phyloP scores from a whole-genome alignment of 305 asterid species.

The Ruellia speciosa region DNA sequence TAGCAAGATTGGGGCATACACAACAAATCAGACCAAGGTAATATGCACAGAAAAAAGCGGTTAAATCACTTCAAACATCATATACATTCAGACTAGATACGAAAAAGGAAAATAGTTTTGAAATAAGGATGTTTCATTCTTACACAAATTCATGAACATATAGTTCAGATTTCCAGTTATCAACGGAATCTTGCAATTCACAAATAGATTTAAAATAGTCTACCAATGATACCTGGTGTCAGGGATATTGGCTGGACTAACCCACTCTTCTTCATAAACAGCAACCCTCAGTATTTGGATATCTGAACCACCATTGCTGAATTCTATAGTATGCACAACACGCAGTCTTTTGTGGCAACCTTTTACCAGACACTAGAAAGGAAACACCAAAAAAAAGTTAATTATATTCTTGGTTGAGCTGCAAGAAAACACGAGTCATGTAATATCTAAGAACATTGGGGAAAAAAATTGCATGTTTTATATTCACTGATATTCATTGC shows the following conservation, averaged over 20 bases:
- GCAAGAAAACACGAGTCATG: neutral
- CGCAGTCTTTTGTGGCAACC: constrained; percentile 97
- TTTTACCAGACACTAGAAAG: constrained; percentile 77
- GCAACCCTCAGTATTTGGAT: constrained; percentile 91
- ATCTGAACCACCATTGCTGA: constrained; percentile 84
- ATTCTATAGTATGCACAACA: constrained; percentile 87
- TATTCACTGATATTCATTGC: neutral
- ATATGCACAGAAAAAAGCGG: no score
- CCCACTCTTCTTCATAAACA: constrained; percentile 95
- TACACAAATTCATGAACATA: neutral
- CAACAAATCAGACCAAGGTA: no score
- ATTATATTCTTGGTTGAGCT: neutral
- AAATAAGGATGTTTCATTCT: constrained; percentile 4
- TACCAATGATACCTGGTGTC: constrained; percentile 47
- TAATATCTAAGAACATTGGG: no score
- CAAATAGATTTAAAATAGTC: constrained; percentile 8
- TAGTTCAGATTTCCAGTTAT: no score
- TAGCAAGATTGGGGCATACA: no score
- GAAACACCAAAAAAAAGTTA: constrained; percentile 10
- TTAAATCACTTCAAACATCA: no score
- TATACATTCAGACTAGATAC: no score
- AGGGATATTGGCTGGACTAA: constrained; percentile 68
- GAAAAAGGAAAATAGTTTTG: neutral
- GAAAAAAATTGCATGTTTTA: no score
- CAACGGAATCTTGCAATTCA: constrained; percentile 12